Conservation (phyloP, 1,284 basidiomycete genomes). For the Cryptococcus wingfieldii region DNA sequence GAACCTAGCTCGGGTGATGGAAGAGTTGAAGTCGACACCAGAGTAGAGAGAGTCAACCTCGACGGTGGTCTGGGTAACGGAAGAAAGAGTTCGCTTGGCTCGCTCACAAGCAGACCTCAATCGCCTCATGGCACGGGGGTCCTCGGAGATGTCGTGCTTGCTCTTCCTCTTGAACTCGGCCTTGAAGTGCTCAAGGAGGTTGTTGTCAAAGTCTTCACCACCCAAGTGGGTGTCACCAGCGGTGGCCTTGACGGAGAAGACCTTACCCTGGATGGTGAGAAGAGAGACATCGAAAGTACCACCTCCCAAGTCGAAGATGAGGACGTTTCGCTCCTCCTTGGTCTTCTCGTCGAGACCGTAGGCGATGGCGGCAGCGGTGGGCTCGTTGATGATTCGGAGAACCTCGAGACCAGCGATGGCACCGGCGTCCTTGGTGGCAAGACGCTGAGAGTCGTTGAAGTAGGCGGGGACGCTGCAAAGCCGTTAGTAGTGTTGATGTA, state of each 20-base stretch:
- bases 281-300: conserved; percentile 69
- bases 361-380: conserved; percentile 54
- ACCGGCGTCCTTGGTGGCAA: conserved; percentile 62
- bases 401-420: conserved; percentile 62
- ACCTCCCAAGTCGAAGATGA: conserved; percentile 99
- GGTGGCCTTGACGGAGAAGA: conserved; percentile 66
- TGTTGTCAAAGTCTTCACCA: conserved; percentile 99
- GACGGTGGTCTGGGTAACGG: conserved; percentile 95
- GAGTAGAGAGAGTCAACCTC: conserved; percentile 98
- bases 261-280: conserved; percentile 60
- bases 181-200: conserved; percentile 80
- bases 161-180: conserved; percentile 66
- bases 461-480: conserved; percentile 57
- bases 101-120: conserved; percentile 96
- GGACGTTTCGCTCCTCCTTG: conserved; percentile 92
- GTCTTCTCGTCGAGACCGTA: conserved; percentile 67
- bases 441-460: conserved; percentile 66
- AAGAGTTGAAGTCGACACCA: conserved; percentile 83
- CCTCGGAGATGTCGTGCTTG: conserved; percentile 92
- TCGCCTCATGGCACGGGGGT: conserved; percentile 91
- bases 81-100: conserved; percentile 97
- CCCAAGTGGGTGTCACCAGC: conserved; percentile 98
- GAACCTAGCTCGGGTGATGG: conserved; percentile 97
- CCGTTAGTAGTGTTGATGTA: neutral
- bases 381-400: conserved; percentile 67